phyloP scores from a whole-genome alignment of 1,284 basidiomycete species.

The Phylloporus sp. region DNA sequence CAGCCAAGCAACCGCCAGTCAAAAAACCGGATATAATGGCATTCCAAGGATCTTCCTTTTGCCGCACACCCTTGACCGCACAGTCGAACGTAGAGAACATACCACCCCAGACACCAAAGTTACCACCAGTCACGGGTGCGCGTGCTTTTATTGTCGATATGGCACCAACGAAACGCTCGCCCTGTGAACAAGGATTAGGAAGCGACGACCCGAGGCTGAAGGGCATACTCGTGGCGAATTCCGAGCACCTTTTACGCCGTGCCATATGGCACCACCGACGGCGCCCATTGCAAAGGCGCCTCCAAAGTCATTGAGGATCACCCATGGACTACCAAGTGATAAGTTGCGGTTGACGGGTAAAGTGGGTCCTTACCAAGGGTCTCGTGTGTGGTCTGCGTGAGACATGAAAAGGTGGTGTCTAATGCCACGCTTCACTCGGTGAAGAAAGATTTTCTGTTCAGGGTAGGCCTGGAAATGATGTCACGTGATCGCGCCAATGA shows the following conservation, averaged over 20 bases:
- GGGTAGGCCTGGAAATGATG: constrained; percentile 22
- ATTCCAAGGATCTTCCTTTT: constrained; percentile 99
- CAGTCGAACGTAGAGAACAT: constrained; percentile 99
- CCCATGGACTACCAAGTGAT: constrained; percentile 81
- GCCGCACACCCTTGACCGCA: constrained; percentile 94
- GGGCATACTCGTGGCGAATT: constrained; percentile 85
- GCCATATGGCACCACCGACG: constrained; percentile 97
- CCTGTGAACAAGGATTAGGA: constrained; percentile 44
- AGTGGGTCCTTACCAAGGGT: constrained; percentile 70
- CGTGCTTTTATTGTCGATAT: constrained; percentile 97
- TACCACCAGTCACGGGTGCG: constrained; percentile 96
- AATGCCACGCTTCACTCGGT: background rate
- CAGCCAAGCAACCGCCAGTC: constrained; percentile 95
- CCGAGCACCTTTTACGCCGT: constrained; percentile 97
- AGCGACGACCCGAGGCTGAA: background rate
- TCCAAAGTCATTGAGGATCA: constrained; percentile 98
- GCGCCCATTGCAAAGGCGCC: constrained; percentile 97
- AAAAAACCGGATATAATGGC: constrained; percentile 98
- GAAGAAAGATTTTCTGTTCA: constrained; percentile 34
- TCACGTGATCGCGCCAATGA: constrained; percentile 38
- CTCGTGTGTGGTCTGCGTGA: constrained; percentile 90
- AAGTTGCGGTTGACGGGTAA: background rate
- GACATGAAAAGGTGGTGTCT: constrained; percentile 53
- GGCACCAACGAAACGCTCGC: constrained; percentile 93
- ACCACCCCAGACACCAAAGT: constrained; percentile 98